phyloP scores from a whole-genome alignment of 2,329 filamentous ascomycete genomes.

The Ophiostoma tasmaniense region DNA sequence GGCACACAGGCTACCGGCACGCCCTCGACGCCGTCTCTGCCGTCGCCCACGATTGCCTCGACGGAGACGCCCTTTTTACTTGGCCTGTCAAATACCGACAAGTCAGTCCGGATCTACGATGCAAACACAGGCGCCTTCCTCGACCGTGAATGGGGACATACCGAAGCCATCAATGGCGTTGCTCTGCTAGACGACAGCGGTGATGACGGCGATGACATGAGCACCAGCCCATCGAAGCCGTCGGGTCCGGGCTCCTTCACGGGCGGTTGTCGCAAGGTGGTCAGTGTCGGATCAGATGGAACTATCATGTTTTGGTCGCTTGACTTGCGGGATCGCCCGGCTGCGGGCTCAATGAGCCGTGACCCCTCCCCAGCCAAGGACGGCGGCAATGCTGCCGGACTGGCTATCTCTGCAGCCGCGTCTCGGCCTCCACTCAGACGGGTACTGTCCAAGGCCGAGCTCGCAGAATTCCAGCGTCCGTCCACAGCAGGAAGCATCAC shows the following conservation, averaged over 20 bases:
- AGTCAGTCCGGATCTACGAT: slow-evolving; percentile 87
- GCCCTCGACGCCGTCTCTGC: neutral
- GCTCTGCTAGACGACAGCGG: slow-evolving; percentile 57
- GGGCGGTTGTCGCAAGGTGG: slow-evolving; percentile 43
- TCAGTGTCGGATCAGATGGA: slow-evolving; percentile 71
- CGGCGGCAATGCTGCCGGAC: slow-evolving; percentile 24
- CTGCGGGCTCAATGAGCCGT: slow-evolving; percentile 21
- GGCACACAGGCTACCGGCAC: slow-evolving; percentile 36
- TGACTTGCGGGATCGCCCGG: slow-evolving; percentile 40
- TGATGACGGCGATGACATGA: slow-evolving; percentile 17
- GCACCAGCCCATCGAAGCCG: slow-evolving; percentile 6
- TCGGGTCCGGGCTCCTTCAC: neutral
- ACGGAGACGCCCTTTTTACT: slow-evolving; percentile 59
- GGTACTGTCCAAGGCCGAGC: slow-evolving; percentile 77
- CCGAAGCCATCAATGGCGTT: slow-evolving; percentile 83
- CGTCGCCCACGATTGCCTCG: neutral
- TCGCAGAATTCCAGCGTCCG: slow-evolving; percentile 66
- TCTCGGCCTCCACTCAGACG: slow-evolving; percentile 68
- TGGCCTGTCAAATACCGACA: slow-evolving; percentile 90
- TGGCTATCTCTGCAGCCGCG: slow-evolving; percentile 29
- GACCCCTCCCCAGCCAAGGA: slow-evolving; percentile 43
- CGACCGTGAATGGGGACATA: slow-evolving; percentile 89
- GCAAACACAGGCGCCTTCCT: slow-evolving; percentile 66
- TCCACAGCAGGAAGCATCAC: slow-evolving; percentile 27
- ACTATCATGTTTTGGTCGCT: slow-evolving; percentile 74